Conservation (phyloP, 2,329 filamentous ascomycete species). For the Calonectria montana region DNA sequence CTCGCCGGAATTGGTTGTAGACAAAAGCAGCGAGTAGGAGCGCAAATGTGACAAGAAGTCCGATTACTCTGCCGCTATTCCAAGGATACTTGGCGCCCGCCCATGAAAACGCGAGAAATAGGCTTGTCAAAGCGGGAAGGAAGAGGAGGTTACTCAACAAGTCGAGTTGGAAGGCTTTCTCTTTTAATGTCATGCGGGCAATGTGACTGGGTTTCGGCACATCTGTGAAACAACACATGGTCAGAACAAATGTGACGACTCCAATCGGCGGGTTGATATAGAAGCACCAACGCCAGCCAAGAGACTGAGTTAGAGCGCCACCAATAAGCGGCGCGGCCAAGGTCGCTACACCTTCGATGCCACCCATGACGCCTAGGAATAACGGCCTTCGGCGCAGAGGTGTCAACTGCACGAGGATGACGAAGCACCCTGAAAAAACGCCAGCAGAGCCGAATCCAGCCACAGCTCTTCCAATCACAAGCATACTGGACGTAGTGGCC, state of each 20-base stretch:
- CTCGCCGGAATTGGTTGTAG: background rate
- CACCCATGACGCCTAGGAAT: constrained; percentile 23
- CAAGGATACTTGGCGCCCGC: constrained; percentile 48
- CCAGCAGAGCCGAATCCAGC: constrained; percentile 57
- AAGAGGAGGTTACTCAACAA: constrained; percentile 38
- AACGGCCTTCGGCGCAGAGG: constrained; percentile 7
- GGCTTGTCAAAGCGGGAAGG: constrained; percentile 52
- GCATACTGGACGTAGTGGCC: constrained; percentile 52
- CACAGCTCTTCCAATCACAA: constrained; percentile 60
- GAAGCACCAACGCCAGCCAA: constrained; percentile 51
- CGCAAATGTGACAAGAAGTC: background rate
- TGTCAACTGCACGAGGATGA: background rate
- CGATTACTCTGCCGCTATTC: constrained; percentile 47
- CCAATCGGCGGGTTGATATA: constrained; percentile 47
- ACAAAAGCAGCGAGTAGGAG: background rate
- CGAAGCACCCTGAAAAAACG: constrained; percentile 50
- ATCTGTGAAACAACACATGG: constrained; percentile 8
- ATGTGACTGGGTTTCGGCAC: background rate
- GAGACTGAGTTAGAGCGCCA: constrained; percentile 40
- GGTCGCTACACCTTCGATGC: constrained; percentile 29
- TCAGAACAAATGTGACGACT: constrained; percentile 6
- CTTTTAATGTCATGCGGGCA: rapidly evolving
- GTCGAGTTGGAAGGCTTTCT: constrained; percentile 29
- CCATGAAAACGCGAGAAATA: constrained; percentile 61
- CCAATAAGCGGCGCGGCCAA: constrained; percentile 41